A percentile compares a stretch with the other conserved stretches of the same genome.
Conservation (phyloP, 2,329 filamentous ascomycete species). For the Fusarium oligoseptatum region DNA sequence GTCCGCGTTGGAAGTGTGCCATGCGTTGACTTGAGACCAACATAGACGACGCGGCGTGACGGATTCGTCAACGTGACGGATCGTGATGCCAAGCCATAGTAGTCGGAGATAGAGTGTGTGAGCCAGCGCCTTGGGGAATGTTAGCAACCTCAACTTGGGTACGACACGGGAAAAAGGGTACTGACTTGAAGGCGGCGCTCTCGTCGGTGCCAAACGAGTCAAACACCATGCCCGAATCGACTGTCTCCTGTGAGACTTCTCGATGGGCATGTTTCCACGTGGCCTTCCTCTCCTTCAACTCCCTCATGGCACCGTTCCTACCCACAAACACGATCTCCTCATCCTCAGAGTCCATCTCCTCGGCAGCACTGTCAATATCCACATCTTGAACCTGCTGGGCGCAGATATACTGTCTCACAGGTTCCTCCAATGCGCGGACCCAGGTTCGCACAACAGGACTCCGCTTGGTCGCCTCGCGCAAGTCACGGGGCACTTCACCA, state of each 20-base stretch:
- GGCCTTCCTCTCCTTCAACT: constrained; percentile 51
- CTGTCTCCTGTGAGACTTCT: constrained; percentile 69
- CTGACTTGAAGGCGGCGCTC: constrained; percentile 84
- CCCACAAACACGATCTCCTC: constrained; percentile 95
- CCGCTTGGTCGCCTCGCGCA: constrained; percentile 85
- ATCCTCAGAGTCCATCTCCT: constrained; percentile 67
- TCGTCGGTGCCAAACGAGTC: constrained; percentile 83
- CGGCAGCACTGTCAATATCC: constrained; percentile 48
- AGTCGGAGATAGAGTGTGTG: constrained; percentile 90
- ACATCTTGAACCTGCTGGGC: constrained; percentile 53
- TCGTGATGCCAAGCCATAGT: constrained; percentile 90
- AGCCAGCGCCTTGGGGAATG: constrained; percentile 80
- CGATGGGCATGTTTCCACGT: constrained; percentile 65
- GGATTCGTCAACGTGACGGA: constrained; percentile 81
- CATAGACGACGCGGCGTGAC: constrained; percentile 83
- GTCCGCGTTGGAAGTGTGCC: constrained; percentile 48
- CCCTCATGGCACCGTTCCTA: constrained; percentile 70
- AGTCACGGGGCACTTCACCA: constrained; percentile 79
- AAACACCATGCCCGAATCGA: constrained; percentile 78
- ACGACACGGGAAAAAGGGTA: constrained; percentile 34
- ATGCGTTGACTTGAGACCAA: constrained; percentile 73
- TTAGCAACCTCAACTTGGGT: constrained; percentile 7
- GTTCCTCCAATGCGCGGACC: constrained; percentile 86
- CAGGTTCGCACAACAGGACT: constrained; percentile 82
- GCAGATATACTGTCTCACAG: constrained; percentile 82